A percentile compares a stretch with the other conserved stretches of the same genome.
Evolutionary conservation across 2,329 filamentous ascomycete genomes (phyloP).

Genomic region (Allantophomopsis lycopodina): DNA sequence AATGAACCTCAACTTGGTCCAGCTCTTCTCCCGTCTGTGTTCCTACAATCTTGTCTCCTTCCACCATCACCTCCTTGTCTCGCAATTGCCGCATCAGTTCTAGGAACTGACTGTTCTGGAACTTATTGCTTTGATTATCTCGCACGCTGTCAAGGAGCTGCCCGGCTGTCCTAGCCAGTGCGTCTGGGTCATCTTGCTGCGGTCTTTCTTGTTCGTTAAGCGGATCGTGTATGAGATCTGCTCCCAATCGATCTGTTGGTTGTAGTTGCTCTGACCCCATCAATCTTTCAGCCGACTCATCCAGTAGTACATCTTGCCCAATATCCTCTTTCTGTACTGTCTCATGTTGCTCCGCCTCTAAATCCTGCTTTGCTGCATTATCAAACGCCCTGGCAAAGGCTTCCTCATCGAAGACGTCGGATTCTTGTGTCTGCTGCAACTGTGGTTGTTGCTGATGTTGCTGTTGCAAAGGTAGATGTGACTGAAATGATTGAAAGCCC

Average conservation of each 20-base stretch:
- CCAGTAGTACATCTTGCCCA: conserved; percentile 5
- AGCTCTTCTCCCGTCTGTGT: no score
- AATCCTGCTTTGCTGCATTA: conserved; percentile 13
- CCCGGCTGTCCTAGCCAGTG: conserved; percentile 58
- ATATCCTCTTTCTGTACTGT: conserved; percentile 2
- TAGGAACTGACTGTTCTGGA: conserved; percentile 65
- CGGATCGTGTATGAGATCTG: conserved; percentile 17
- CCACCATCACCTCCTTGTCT: conserved; percentile 55
- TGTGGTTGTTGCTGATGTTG: conserved; percentile 10
- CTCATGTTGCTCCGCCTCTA: conserved; percentile 2
- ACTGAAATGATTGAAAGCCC: not conserved
- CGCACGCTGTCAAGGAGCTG: conserved; percentile 56
- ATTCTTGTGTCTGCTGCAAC: conserved; percentile 17
- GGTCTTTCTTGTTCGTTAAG: conserved; percentile 15
- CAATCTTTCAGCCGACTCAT: conserved; percentile 1
- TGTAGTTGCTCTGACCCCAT: conserved; percentile 9
- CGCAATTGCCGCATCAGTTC: conserved; percentile 62
- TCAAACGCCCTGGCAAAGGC: conserved; percentile 40
- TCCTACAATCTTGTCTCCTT: conserved; percentile 45
- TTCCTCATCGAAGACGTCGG: conserved; percentile 33
- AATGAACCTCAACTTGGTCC: not conserved
- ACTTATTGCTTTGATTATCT: conserved; percentile 58
- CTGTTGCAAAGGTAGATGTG: not conserved
- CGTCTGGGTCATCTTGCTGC: conserved; percentile 30
- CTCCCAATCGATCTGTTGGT: conserved; percentile 15